Evolutionary conservation across 208 protist genomes (phyloP).

Genomic region (Leishmania aethiopica): DNA sequence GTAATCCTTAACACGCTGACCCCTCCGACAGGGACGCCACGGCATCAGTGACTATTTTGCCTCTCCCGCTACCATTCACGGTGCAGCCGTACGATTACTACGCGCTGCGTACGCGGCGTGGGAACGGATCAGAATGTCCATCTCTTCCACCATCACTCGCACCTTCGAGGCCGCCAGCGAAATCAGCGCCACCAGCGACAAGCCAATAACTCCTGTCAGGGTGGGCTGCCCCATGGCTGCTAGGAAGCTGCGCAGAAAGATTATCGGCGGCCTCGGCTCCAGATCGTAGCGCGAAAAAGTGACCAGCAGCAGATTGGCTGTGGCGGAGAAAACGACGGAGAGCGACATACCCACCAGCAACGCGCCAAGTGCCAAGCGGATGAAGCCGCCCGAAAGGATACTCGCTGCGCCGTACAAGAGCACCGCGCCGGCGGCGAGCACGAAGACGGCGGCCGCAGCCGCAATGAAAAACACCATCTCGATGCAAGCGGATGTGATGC

Average conservation of each 20-base stretch:
- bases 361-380: slow-evolving; percentile 42
- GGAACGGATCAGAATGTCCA: slow-evolving; percentile 59
- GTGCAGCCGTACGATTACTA: neutral
- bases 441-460: slow-evolving; percentile 22
- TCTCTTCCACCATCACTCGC: slow-evolving; percentile 61
- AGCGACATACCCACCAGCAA: slow-evolving; percentile 43
- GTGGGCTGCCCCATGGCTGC: slow-evolving; percentile 70
- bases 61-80: neutral
- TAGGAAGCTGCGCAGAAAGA: slow-evolving; percentile 47
- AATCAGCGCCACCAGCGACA: slow-evolving; percentile 55
- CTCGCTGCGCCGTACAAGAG: slow-evolving; percentile 38
- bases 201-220: slow-evolving; percentile 52
- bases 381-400: slow-evolving; percentile 52
- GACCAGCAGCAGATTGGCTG: slow-evolving; percentile 32
- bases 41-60: neutral
- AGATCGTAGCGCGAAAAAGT: slow-evolving; percentile 14
- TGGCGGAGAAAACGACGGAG: slow-evolving; percentile 50
- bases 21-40: neutral
- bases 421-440: slow-evolving; percentile 29
- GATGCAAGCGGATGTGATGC: neutral
- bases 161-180: slow-evolving; percentile 41
- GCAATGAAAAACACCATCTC: slow-evolving; percentile 15
- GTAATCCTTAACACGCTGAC: neutral
- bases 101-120: slow-evolving; percentile 49
- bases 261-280: slow-evolving; percentile 14